A percentile compares a stretch with the other conserved stretches of the same genome.
These are phyloP conservation scores for Priceomyces castillae DNA, from an alignment of 805 yeast species.

Conservation along the genomic window DNA sequence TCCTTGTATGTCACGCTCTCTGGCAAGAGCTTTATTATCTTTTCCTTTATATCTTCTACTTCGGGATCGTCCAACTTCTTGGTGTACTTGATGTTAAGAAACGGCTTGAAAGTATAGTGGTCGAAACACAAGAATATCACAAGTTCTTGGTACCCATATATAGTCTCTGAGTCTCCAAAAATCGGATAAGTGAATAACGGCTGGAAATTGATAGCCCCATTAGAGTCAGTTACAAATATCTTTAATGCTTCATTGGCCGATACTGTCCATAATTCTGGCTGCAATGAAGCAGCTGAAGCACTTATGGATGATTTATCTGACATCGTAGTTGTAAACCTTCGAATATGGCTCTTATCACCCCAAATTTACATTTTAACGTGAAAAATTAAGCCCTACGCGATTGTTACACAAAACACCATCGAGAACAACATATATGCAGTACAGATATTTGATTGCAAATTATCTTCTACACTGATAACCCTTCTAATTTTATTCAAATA, in stretches of 20 bases:
- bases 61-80: slow-evolving; percentile 52
- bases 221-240: slow-evolving; percentile 53
- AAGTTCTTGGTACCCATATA: slow-evolving; percentile 78
- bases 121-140: slow-evolving; percentile 69
- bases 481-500: no score
- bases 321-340: slow-evolving; percentile 1
- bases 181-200: slow-evolving; percentile 91
- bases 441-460: no score
- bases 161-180: slow-evolving; percentile 86
- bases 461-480: no score
- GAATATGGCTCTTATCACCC: neutral
- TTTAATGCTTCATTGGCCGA: slow-evolving; percentile 68
- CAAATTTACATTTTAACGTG: neutral
- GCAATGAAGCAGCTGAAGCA: slow-evolving; percentile 29
- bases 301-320: slow-evolving; percentile 3
- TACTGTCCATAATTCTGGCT: slow-evolving; percentile 72
- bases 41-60: slow-evolving; percentile 56
- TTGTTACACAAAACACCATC: neutral
- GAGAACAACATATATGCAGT: no score
- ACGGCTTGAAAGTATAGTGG: slow-evolving; percentile 68
- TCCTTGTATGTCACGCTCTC: slow-evolving; percentile 56
- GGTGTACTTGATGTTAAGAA: slow-evolving; percentile 56
- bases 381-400: no score
- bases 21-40: slow-evolving; percentile 60
- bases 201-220: slow-evolving; percentile 56